Evolutionary conservation across 1,139 yeast species (phyloP).

Genomic region (Yarrowia galli): DNA sequence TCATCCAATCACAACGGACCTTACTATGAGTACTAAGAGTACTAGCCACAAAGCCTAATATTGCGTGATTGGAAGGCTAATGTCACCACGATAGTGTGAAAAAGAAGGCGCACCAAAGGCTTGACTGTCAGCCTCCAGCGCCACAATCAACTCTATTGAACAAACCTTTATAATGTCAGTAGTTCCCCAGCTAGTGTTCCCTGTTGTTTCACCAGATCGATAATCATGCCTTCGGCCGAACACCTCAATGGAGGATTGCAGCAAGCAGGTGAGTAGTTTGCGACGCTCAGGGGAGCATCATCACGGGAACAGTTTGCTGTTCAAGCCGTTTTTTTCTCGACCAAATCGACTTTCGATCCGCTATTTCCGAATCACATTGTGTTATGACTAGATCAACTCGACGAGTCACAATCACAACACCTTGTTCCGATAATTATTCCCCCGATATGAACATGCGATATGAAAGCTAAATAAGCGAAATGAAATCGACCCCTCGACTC

Average conservation of each 20-base stretch:
- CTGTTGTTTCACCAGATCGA: slow-evolving; percentile 18
- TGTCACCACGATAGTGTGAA: slow-evolving; percentile 38
- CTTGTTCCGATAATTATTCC: too few relatives aligned
- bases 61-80: slow-evolving; percentile 38
- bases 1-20: slow-evolving; percentile 21
- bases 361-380: too few relatives aligned
- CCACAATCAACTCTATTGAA: slow-evolving; percentile 39
- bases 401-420: background rate
- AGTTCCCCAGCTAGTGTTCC: slow-evolving; percentile 5
- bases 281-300: background rate
- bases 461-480: slow-evolving; percentile 22
- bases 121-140: slow-evolving; percentile 39
- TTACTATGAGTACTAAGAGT: slow-evolving; percentile 5
- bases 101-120: slow-evolving; percentile 31
- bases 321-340: too few relatives aligned
- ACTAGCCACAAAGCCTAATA: slow-evolving; percentile 38
- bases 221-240: slow-evolving; percentile 31
- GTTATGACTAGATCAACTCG: background rate
- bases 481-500: background rate
- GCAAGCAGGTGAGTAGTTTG: slow-evolving; percentile 34
- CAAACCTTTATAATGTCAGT: slow-evolving; percentile 32
- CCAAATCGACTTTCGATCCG: background rate
- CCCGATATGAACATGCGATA: background rate
- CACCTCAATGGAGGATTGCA: slow-evolving; percentile 26
- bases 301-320: too few relatives aligned